phyloP scores from a whole-genome alignment of 192 early-diverging fungal species.

The Coemansia aciculifera region DNA sequence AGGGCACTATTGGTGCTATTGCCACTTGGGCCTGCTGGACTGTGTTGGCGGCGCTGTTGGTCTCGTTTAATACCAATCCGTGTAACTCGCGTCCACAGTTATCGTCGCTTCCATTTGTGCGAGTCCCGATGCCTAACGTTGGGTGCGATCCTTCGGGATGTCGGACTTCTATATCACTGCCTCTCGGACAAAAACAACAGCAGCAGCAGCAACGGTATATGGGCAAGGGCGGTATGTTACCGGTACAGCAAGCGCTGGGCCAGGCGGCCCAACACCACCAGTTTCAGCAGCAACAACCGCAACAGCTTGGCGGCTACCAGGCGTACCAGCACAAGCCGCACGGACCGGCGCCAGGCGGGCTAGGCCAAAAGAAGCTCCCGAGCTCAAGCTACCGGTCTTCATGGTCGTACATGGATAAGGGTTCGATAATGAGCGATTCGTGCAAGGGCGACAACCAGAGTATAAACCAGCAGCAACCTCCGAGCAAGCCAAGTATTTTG shows the following conservation, averaged over 20 bases:
- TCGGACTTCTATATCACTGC: slow-evolving; percentile 2
- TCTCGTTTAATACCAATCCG: slow-evolving; percentile 36
- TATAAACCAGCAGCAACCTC: slow-evolving; percentile 10
- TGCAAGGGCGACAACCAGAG: slow-evolving; percentile 31
- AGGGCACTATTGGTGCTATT: slow-evolving; percentile 25
- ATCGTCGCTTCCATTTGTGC: neutral
- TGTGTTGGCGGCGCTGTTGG: slow-evolving; percentile 24
- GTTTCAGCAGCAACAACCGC: slow-evolving; percentile 1
- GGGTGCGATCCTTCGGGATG: neutral
- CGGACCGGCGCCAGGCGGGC: neutral
- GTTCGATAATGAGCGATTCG: slow-evolving; percentile 24
- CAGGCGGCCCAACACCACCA: neutral
- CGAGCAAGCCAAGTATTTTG: slow-evolving; percentile 12
- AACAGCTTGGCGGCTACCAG: slow-evolving; percentile 2
- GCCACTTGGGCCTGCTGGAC: slow-evolving; percentile 36
- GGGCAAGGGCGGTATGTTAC: neutral
- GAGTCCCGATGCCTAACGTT: neutral
- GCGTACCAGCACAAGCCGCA: slow-evolving; percentile 8
- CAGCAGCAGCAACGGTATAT: neutral
- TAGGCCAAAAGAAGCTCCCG: slow-evolving; percentile 12
- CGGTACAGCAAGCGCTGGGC: neutral
- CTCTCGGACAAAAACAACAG: slow-evolving; percentile 2
- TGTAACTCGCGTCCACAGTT: neutral
- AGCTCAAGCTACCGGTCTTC: slow-evolving; percentile 32
- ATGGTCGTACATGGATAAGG: slow-evolving; percentile 46